Evolutionary conservation across 2,329 filamentous ascomycete species (phyloP), one percentile per base, ranked within the genome.

Genomic region (Lasiodiplodia sp.): DNA sequence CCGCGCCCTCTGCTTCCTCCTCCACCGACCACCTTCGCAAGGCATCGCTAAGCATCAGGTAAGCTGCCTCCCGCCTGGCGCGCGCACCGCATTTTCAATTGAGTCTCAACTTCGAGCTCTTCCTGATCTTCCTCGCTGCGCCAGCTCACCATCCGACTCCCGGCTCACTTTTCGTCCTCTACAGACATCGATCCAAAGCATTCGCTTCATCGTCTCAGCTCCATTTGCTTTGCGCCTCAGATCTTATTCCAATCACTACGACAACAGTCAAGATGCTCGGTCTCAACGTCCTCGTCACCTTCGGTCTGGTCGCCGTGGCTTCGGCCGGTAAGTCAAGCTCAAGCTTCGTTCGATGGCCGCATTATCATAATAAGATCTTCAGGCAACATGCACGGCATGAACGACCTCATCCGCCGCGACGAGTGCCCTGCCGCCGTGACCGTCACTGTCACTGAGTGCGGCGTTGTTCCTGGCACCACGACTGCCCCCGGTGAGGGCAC

Each of bases 181-280:
- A 18, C 57, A 62, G 56, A 51, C 47, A 58, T 68, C 56, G 37
- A 37, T 60, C 37, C 58, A 44, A 28, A 63, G 38, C 44, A 51
- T 63, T 25, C 47, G 28, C 60, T 52, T 52, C 23, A 12, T 11
- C 23, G 60, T 21, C 47, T 53, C 60, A 52, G 37, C 18, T 23
- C 10, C 60, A 64, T 31, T 28, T 52, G 60, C 60, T 52, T 64
- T 52, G 60, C 60, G 60, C 47, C 34, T 21, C 40, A 60, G 23
- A 64, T 21, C n/a, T 64, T 64, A 64, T 14, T 40, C n/a, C 44
- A 64, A 52, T 38, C 60, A 38, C 60, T 53, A 38, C 60, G 44
- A 52, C 60, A 52, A 52, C 44, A 34, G 28, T 18, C 66, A 68
- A 68, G 37, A 68, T 68, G 66, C 52, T 55, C 63, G 52, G 52